Base-by-base conservation (phyloP, 768 basidiomycete genomes). In the Suillus brevipes region DNA sequence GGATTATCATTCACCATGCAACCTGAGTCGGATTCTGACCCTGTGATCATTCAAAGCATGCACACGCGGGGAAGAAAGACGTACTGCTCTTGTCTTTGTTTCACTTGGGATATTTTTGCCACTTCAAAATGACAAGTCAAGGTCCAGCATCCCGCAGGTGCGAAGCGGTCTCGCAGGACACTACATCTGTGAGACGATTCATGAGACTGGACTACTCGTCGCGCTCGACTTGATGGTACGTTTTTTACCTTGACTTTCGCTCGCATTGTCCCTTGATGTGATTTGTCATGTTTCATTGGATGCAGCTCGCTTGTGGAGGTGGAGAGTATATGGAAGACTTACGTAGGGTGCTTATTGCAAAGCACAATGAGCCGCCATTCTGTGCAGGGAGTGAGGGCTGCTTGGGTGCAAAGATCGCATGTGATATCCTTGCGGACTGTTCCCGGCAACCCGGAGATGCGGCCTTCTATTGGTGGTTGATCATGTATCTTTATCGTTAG, bases 101-200 rank as follows among this genome's bases (percentile, higher is more conserved):
- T 31, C 31, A 31, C 31, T 4, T 31, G 31, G 31, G 31, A 31
- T 31, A 31, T 31, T 31, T 31, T 3, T 31, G 31, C 31, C 31
- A 31, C 3, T 36, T 36, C 34, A 36, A 36, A 36, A 36, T 1
- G 34, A 1, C 34, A 36, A 36, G 34, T 64, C 4, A 56, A 57
- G 10, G 38, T 5, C 52, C 59, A 58, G 20, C 2, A 40, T 37
- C 6, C 18, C 9, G 9, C 64, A 91, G 87, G 94, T 97, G 28
- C 90, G 94, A 69, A 95, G 97, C 2, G 97, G 97, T 10, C 79
- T 99, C 66, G 95, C 93, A 47, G 45, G n/a, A n/a, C n/a, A 47
- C 10, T n/a, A 4, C 43, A 10, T 45, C 10, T 47, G n/a, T n/a
- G 9, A 47, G 12, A n/a, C n/a, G 12, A 47, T n/a, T 47, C 12